Evolutionary conservation across 257 asterid genomes (phyloP), one percentile per base, ranked within the genome.

Genomic region (Gynochthodes officinalis): DNA sequence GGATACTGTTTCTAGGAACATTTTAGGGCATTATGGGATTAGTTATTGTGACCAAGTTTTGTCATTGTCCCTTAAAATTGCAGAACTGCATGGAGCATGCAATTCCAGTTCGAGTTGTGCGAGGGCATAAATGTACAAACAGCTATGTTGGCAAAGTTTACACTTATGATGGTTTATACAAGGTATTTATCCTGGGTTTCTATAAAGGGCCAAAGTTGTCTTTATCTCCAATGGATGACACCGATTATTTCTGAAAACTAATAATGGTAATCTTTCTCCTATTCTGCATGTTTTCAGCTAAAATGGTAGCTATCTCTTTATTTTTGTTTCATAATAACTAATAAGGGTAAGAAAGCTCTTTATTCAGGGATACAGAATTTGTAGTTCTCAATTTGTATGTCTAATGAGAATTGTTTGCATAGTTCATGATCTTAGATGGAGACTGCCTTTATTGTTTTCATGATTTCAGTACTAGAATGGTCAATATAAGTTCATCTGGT

Each of bases 71-170:
- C 23, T 67, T 19, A 32, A 54, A 48, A 57, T 65, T 76, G 75
- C 86, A 90, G 98, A 83, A 93, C 61, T 86, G 96, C 63, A 81
- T 83, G 81, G 94, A 88, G 40, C 91, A 87, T 44, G 74, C 79
- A 27, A 73, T 84, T 42, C 96, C 96, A 65, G 92, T 93, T 48
- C 82, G 97, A 82, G 96, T 93, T 10, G 81, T 83, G 5, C 94
- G 98, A 19, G 98, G 98, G 57, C 98, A 92, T 75, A 81, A 84
- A 75, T 88, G 94, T 71, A 69, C 52, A 67, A 79, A 82, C 63
- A 93, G 98, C 80, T 89, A 91, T 21, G 97, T 85, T n/a, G 90
- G 92, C 54, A 93, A 88, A 79, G 97, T 93, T 70, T 93, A 91
- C 54, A 89, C 98, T 13, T 93, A 93, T 74, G 98, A 93, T 81